A percentile compares a stretch with the other conserved stretches of the same genome.
phyloP scores from a whole-genome alignment of 371 early-diverging fungal genomes.

The Saksenaea oblongispora region DNA sequence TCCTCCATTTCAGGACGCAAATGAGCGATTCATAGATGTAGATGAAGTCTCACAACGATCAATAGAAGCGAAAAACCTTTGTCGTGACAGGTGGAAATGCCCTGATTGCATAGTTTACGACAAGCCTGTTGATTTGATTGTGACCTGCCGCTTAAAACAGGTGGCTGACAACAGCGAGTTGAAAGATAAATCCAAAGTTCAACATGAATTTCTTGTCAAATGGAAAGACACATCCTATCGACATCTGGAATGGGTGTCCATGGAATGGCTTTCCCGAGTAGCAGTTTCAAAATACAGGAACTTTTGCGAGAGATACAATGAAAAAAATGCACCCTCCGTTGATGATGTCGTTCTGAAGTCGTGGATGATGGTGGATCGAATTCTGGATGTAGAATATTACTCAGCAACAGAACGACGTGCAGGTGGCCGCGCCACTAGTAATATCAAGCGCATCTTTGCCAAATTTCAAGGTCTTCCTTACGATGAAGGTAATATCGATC shows the following conservation, averaged over 20 bases:
- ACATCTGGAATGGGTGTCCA: constrained; percentile 61
- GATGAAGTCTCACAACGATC: constrained; percentile 3
- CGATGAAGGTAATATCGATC: constrained; percentile 42
- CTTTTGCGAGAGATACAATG: constrained; percentile 23
- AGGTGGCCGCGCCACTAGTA: neutral
- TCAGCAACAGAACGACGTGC: constrained; percentile 15
- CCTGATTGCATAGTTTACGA: constrained; percentile 36
- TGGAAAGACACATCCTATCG: constrained; percentile 59
- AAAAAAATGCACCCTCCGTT: constrained; percentile 9
- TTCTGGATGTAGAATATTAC: constrained; percentile 45
- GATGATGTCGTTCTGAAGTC: constrained; percentile 32
- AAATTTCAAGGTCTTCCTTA: constrained; percentile 50
- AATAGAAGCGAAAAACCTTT: constrained; percentile 15
- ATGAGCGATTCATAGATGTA: neutral
- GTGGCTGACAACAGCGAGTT: neutral
- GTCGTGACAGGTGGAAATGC: constrained; percentile 35
- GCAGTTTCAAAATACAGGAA: constrained; percentile 21
- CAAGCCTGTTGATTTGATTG: constrained; percentile 1
- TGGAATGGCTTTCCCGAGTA: constrained; percentile 38
- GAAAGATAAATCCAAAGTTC: neutral
- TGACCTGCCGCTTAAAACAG: constrained; percentile 11
- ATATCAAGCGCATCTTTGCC: constrained; percentile 39
- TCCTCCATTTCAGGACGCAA: constrained; percentile 10
- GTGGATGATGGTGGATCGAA: constrained; percentile 49
- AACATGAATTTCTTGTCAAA: constrained; percentile 40